These are phyloP conservation scores for Eremochloa ophiuroides DNA, from an alignment of 176 grass and related monocot species.

Conservation along the genomic window DNA sequence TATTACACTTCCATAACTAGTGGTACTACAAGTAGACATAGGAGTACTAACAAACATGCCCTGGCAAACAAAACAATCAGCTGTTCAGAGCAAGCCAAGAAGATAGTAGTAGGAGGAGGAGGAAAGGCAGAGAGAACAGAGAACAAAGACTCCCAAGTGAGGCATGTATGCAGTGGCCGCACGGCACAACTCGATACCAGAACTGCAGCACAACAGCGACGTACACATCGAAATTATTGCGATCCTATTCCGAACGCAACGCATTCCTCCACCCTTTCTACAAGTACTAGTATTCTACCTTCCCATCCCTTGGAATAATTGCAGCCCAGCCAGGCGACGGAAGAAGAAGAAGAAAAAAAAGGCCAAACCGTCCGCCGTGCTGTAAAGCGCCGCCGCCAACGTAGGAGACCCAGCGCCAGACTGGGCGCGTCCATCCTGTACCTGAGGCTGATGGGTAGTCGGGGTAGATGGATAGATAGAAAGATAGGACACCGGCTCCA, in stretches of 20 bases:
- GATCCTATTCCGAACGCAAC: slow-evolving; percentile 29
- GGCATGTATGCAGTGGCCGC: neutral
- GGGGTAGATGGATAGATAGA: neutral
- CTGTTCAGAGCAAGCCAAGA: neutral
- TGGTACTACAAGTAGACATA: neutral
- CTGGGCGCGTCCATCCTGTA: neutral
- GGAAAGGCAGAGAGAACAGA: neutral
- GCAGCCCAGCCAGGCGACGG: too few species aligned
- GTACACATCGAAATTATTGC: slow-evolving; percentile 9
- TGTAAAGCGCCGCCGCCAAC: too few species aligned
- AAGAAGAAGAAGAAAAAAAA: too few species aligned
- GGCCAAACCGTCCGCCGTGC: too few species aligned
- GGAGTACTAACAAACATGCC: neutral
- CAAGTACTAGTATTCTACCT: too few species aligned
- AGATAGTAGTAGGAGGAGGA: neutral
- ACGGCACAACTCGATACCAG: slow-evolving; percentile 20
- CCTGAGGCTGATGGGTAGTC: neutral
- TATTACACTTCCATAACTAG: neutral
- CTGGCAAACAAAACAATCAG: neutral
- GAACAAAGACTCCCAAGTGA: neutral
- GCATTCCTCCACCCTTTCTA: neutral
- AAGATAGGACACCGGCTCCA: neutral
- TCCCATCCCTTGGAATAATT: too few species aligned
- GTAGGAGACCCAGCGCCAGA: too few species aligned
- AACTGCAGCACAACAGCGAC: slow-evolving; percentile 45